Base-by-base conservation (phyloP, 1,284 basidiomycete genomes). In the Trichosporon ovoides region DNA sequence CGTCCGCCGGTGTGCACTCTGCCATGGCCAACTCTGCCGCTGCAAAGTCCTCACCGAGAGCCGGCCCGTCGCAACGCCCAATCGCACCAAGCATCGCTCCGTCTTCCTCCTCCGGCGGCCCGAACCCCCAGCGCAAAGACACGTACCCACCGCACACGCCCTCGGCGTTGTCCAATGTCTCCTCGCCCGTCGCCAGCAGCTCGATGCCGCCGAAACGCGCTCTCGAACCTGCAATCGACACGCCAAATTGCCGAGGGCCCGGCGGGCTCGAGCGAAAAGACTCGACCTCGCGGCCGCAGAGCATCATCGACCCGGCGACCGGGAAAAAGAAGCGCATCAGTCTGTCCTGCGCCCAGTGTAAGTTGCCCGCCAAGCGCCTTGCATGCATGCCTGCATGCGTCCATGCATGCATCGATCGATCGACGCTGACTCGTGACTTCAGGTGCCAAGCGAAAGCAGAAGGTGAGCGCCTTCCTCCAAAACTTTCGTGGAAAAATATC, bases 281-380 rank as follows among this genome's bases (percentile, higher is more conserved):
- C 51, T 62, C 28, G 28, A 31, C 66, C 19, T 56, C 54, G 9
- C 53, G 61, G 18, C 34, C 53, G 4, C 54, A 58, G 46, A 61
- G 58, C 55, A 58, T 58, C 58, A 64, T 61, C 40, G 63, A 64
- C 22, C 63, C 63, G 2, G 40, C 56, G 11, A 59, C 61, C 22
- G 59, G 68, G 19, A 78, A 78, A 66, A 78, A 78, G 71, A 77
- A 77, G 61, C 58, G 76, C 19, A 63, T 78, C 58, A 76, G 75
- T 53, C 60, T 78, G 40, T 76, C 74, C 54, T 78, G 76, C 61
- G 73, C 74, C 2, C 76, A 78, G 52, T 78, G 76, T 76, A 61
- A 65, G 76, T 72, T 10, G 16, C 12, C 9, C 28, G 13, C 37
- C 20, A 16, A n/a, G 16, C 12, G 11, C 9, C 49, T 10, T 34